Evolutionary conservation across 164 flowering plant genomes (phyloP).

Genomic region (Vitis rupestris): DNA sequence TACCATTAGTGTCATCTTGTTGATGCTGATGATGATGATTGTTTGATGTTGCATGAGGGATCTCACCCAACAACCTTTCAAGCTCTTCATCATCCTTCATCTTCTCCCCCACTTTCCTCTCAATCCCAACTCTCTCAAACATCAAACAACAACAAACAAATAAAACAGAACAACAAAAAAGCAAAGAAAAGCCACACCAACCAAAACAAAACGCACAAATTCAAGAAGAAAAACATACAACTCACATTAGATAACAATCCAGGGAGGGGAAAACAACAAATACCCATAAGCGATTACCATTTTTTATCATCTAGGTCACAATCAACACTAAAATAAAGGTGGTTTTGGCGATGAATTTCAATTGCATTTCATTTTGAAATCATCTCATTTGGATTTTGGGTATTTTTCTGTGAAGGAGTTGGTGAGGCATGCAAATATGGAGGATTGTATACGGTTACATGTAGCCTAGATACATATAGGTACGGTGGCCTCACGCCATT

Average conservation of each 20-base stretch:
- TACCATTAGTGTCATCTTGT: neutral
- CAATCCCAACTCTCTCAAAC: neutral
- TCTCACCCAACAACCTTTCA: too few relatives aligned
- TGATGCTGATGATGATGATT: too few relatives aligned
- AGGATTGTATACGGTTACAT: conserved; percentile 21
- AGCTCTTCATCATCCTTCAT: too few relatives aligned
- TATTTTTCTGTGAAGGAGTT: conserved; percentile 13
- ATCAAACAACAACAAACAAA: conserved; percentile 5
- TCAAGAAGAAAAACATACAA: conserved; percentile 10
- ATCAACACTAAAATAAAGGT: neutral
- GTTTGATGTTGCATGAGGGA: too few relatives aligned
- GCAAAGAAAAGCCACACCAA: neutral
- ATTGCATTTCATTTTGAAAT: conserved; percentile 17
- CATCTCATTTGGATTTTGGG: conserved; percentile 20
- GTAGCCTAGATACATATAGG: conserved; percentile 6
- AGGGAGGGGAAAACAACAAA: conserved; percentile 14
- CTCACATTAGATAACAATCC: conserved; percentile 21
- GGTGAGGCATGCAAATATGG: conserved; percentile 38
- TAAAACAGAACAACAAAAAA: neutral
- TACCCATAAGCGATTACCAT: conserved; percentile 24
- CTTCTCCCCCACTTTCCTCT: too few relatives aligned
- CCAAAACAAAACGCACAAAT: conserved; percentile 2
- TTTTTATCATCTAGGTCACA: conserved; percentile 4
- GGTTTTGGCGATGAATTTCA: conserved; percentile 13
- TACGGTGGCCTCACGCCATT: conserved; percentile 19